phyloP scores from a whole-genome alignment of 2,329 filamentous ascomycete species.

The Botryotinia globosa region DNA sequence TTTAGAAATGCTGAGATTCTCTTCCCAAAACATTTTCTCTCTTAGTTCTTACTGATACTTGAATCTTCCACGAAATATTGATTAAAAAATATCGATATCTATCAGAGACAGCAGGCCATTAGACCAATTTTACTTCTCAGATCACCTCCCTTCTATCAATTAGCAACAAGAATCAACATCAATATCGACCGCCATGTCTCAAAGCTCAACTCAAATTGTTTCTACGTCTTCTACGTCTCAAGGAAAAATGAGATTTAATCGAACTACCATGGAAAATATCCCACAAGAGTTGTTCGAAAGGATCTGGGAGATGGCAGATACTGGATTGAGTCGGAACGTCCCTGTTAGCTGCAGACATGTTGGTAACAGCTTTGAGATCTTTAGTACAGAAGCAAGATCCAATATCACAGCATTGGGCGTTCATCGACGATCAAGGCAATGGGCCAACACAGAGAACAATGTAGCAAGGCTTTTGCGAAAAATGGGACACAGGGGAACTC shows the following conservation, averaged over 20 bases:
- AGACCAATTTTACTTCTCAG: fast-evolving
- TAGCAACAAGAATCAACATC: neutral
- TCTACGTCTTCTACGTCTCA: neutral
- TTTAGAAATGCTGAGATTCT: neutral
- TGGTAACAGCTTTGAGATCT: neutral
- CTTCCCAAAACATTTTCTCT: neutral
- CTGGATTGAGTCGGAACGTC: too few species aligned
- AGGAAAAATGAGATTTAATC: neutral
- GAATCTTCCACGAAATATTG: neutral
- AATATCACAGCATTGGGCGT: neutral
- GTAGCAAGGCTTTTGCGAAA: too few species aligned
- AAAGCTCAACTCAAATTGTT: neutral
- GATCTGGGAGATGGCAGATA: too few species aligned
- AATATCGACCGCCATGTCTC: neutral
- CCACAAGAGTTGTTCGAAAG: neutral
- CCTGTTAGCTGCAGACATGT: neutral
- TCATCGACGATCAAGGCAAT: neutral
- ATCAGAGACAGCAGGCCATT: too few species aligned
- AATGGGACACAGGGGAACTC: neutral
- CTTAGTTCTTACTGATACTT: neutral
- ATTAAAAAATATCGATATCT: neutral
- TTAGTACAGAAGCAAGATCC: neutral
- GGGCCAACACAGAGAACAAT: neutral
- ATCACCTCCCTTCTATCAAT: neutral
- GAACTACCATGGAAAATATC: neutral